Conservation (phyloP, 257 asterid genomes). For the Parsonsia alboflavescens region DNA sequence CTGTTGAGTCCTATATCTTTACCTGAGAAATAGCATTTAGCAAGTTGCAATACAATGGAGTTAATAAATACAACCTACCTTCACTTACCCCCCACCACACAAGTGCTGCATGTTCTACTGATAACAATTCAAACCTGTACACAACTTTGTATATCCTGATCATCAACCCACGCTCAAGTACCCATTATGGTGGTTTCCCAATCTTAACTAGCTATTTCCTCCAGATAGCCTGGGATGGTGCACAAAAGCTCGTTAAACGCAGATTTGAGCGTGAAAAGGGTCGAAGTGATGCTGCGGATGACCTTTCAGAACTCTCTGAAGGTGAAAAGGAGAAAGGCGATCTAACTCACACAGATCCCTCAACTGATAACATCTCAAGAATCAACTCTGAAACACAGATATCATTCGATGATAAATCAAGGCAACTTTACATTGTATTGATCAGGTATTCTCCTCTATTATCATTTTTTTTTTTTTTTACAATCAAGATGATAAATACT, state of each 20-base stretch:
- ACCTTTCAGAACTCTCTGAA: constrained; percentile 67
- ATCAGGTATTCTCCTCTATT: constrained; percentile 38
- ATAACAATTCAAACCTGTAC: too few relatives aligned
- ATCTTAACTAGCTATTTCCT: background rate
- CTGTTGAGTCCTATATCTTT: background rate
- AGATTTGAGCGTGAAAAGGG: constrained; percentile 44
- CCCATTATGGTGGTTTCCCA: too few relatives aligned
- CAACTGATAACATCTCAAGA: constrained; percentile 33
- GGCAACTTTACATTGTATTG: constrained; percentile 55
- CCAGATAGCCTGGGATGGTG: constrained; percentile 65
- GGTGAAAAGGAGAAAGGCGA: constrained; percentile 57
- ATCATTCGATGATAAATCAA: constrained; percentile 42
- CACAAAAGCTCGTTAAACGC: constrained; percentile 40
- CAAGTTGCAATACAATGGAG: too few relatives aligned
- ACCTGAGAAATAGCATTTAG: too few relatives aligned
- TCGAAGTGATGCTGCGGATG: constrained; percentile 48
- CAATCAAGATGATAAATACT: too few relatives aligned
- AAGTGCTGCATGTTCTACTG: too few relatives aligned
- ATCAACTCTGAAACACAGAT: constrained; percentile 42
- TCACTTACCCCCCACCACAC: too few relatives aligned
- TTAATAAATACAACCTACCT: too few relatives aligned
- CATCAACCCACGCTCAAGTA: too few relatives aligned
- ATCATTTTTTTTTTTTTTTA: background rate
- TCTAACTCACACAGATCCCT: constrained; percentile 19
- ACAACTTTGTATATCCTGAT: too few relatives aligned